Conservation (phyloP, 2,329 filamentous ascomycete species). For the Colletotrichum lini region DNA sequence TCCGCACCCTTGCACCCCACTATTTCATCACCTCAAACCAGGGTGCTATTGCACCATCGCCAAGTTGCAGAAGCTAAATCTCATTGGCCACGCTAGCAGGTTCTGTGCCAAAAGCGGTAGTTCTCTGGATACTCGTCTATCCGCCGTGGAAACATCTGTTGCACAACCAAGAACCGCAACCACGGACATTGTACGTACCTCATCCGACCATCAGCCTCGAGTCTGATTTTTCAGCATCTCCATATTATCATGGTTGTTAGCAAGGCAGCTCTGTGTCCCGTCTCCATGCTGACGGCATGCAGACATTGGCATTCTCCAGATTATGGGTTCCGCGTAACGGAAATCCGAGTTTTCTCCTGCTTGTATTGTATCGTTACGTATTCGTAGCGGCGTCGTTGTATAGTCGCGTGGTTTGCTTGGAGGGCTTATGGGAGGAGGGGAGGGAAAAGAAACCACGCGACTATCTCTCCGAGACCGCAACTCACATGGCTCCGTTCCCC, state of each 20-base stretch:
- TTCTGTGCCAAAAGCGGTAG: conserved; percentile 25
- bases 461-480: conserved; percentile 22
- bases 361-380: background rate
- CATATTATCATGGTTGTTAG: conserved; percentile 26
- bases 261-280: conserved; percentile 33
- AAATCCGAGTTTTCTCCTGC: conserved; percentile 27
- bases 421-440: background rate
- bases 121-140: conserved; percentile 30
- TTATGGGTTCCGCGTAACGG: conserved; percentile 2
- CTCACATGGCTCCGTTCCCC: conserved; percentile 19
- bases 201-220: conserved; percentile 25
- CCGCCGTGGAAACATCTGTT: conserved; percentile 25
- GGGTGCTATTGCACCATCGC: conserved; percentile 43
- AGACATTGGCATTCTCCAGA: conserved; percentile 31
- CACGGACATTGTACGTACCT: background rate
- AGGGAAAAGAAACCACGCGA: conserved; percentile 19
- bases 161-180: conserved; percentile 17
- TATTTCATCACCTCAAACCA: conserved; percentile 40
- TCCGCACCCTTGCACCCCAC: conserved; percentile 26
- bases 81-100: conserved; percentile 29
- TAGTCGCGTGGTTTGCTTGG: background rate
- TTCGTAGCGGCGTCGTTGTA: background rate
- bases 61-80: conserved; percentile 40
- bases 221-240: conserved; percentile 40
- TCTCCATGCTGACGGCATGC: conserved; percentile 36